Evolutionary conservation across 192 early-diverging fungal species (phyloP).

Genomic region (Spizellomyces punctatus): DNA sequence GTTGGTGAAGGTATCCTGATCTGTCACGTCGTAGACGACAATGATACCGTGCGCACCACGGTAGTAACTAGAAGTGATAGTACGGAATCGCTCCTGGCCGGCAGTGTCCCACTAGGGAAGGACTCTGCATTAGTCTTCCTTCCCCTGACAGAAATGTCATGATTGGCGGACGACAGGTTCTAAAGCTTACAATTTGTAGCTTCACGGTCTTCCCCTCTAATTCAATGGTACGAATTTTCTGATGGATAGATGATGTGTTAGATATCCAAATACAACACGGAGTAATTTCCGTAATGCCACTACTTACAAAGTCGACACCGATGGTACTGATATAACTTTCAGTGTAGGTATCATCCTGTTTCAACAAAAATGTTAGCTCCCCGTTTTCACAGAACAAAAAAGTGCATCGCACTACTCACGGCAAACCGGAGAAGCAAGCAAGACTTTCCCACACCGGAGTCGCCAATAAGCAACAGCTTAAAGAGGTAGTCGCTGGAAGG

Average conservation of each 20-base stretch:
- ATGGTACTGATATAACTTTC: constrained; percentile 99
- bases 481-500: constrained; percentile 91
- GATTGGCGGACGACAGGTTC: background rate
- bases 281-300: background rate
- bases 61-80: constrained; percentile 98
- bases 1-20: constrained; percentile 91
- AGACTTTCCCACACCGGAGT: constrained; percentile 98
- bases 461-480: constrained; percentile 98
- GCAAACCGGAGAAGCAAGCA: constrained; percentile 96
- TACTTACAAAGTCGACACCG: constrained; percentile 95
- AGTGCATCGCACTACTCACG: constrained; percentile 26
- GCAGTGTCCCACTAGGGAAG: constrained; percentile 89
- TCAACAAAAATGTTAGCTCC: background rate
- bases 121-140: background rate
- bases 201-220: constrained; percentile 98
- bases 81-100: constrained; percentile 98
- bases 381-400: background rate
- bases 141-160: no score
- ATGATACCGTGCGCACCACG: constrained; percentile 98
- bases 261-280: background rate
- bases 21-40: constrained; percentile 98
- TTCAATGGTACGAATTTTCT: constrained; percentile 99
- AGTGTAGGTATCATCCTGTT: constrained; percentile 93
- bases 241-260: constrained; percentile 16
- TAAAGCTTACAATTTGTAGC: constrained; percentile 81